A percentile compares a stretch with the other conserved stretches of the same genome.
Evolutionary conservation across 805 yeast species (phyloP).

Genomic region (Saccharomyces cerevisiae): DNA sequence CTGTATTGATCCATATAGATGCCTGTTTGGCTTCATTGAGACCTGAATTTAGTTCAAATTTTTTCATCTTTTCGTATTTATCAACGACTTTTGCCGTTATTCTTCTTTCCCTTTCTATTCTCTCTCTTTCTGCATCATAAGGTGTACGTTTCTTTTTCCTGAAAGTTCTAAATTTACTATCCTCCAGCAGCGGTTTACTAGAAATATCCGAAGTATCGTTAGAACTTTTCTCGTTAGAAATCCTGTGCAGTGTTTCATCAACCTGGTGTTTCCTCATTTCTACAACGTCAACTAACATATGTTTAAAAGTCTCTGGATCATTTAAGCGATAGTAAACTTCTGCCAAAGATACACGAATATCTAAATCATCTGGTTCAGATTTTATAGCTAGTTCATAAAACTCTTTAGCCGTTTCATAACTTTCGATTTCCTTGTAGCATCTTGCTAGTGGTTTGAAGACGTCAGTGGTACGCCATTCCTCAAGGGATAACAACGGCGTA

Average conservation of each 20-base stretch:
- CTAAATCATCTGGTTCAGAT: constrained; percentile 54
- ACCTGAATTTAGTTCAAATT: constrained; percentile 43
- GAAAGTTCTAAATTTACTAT: constrained; percentile 22
- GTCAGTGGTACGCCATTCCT: constrained; percentile 44
- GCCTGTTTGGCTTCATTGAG: constrained; percentile 52
- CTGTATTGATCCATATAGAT: constrained; percentile 74
- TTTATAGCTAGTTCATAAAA: constrained; percentile 51
- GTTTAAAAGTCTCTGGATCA: constrained; percentile 48
- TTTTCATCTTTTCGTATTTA: constrained; percentile 45
- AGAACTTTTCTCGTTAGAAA: background rate
- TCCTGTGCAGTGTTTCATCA: constrained; percentile 13
- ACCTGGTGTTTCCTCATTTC: constrained; percentile 31
- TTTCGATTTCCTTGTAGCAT: constrained; percentile 68
- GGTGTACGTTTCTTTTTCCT: constrained; percentile 26
- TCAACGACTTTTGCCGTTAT: constrained; percentile 52
- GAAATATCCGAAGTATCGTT: constrained; percentile 7
- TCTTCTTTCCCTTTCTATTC: constrained; percentile 45
- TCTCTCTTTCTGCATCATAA: constrained; percentile 37
- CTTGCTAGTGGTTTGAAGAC: constrained; percentile 51
- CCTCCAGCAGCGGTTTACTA: constrained; percentile 28
- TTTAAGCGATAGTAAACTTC: constrained; percentile 69
- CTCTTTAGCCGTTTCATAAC: constrained; percentile 54
- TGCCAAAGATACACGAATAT: constrained; percentile 68
- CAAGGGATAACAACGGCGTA: constrained; percentile 46
- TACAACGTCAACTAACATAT: constrained; percentile 46